Base-by-base conservation (phyloP, 2,329 filamentous ascomycete species). In the Aaosphaeria pasadenensis region DNA sequence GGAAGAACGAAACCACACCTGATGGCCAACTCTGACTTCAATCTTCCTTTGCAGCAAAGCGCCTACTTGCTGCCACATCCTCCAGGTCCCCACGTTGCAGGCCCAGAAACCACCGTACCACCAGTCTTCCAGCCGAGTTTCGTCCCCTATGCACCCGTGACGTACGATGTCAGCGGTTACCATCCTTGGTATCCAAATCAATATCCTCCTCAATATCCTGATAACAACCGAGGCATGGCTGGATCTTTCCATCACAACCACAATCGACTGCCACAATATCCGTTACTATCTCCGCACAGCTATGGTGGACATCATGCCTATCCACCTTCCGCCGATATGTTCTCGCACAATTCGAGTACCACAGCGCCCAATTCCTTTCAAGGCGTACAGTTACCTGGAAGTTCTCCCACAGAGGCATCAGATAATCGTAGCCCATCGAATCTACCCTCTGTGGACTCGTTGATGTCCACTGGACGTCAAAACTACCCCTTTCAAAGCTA, bases 21-120 rank as follows among this genome's bases (percentile, higher is more conserved):
- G 33, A 67, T 67, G 65, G 61, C 64, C 32, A 63, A 63, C n/a
- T 47, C 57, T 30, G 54, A 62, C 46, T 57, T 51, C 46, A 51
- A 48, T 49, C n/a, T 50, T 11, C 46, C 54, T 24, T 3, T 24
- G 46, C 44, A 49, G 29, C 48, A 45, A 11, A 49, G 41, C 40
- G 40, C 47, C 38, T 60, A 42, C 32, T 11, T 40, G 6, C 42
- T 56, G 50, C 52, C 52, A 28, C 51, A 57, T 47, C 51, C 62
- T 7, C 52, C 58, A 35, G 42, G 43, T 36, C 39, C 55, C 40
- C 57, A 50, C 39, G 28, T 50, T 45, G 59, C 52, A 39, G 53
- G 49, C 48, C 48, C 57, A 49, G 59, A 58, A 38, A 44, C 55
- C 32, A 45, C 59, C 48, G 9, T n/a, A 36, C 49, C 55, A 43